Evolutionary conservation across 805 yeast genomes (phyloP).

Genomic region (Wickerhamiella kurtzmanii): DNA sequence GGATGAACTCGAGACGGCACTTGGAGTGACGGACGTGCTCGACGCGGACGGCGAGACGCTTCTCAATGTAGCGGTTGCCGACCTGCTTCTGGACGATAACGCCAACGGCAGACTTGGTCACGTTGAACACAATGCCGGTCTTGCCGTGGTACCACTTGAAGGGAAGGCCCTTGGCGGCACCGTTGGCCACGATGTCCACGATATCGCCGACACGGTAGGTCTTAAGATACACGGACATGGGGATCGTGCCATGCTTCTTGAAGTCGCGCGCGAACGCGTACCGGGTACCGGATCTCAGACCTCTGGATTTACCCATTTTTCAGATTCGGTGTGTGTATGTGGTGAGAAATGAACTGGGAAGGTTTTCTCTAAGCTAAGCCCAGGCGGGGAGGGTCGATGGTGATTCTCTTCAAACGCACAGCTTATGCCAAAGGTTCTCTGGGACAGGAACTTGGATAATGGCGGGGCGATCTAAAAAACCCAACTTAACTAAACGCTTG

Average conservation of each 20-base stretch:
- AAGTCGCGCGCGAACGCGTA: conserved; percentile 99
- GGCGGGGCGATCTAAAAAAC: no score
- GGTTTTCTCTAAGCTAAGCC: background rate
- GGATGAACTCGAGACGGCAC: conserved; percentile 97
- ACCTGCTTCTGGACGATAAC: conserved; percentile 96
- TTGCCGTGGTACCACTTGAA: conserved; percentile 99
- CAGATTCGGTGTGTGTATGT: conserved; percentile 1
- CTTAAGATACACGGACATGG: conserved; percentile 94
- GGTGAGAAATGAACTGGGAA: conserved; percentile 1
- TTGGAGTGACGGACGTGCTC: conserved; percentile 99
- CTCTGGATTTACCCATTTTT: conserved; percentile 47
- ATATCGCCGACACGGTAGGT: conserved; percentile 98
- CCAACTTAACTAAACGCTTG: no score
- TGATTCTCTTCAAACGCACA: background rate
- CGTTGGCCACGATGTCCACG: conserved; percentile 98
- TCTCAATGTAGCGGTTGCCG: conserved; percentile 97
- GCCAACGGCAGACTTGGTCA: conserved; percentile 97
- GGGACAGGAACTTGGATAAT: no score
- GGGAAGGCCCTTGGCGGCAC: conserved; percentile 99
- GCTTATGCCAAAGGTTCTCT: no score
- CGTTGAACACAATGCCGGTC: conserved; percentile 98
- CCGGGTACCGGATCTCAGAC: conserved; percentile 99
- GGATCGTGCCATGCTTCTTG: conserved; percentile 91
- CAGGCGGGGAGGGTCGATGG: background rate
- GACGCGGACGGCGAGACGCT: conserved; percentile 95